Evolutionary conservation across 2,329 filamentous ascomycete species (phyloP).

Genomic region (Fusarium albidum): DNA sequence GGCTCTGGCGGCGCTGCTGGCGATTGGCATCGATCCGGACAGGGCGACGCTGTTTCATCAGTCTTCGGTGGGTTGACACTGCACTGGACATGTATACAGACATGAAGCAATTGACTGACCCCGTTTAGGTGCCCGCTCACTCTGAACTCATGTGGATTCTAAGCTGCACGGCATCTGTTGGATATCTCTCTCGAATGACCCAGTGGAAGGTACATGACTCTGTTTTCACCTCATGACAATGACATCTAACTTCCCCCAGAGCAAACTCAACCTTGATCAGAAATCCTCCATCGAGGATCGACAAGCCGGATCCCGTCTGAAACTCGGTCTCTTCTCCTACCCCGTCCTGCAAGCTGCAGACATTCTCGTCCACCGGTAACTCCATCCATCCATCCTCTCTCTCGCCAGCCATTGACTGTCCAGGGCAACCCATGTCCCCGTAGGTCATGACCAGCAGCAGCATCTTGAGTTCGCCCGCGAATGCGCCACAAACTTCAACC

Average conservation of each 20-base stretch:
- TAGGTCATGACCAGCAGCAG: constrained; percentile 94
- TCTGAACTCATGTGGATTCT: constrained; percentile 97
- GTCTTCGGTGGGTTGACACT: constrained; percentile 65
- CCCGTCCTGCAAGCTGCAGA: constrained; percentile 96
- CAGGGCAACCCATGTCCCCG: constrained; percentile 91
- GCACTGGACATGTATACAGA: not conserved
- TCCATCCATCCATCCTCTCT: not conserved
- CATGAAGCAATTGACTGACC: constrained; percentile 1
- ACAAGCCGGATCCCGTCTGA: constrained; percentile 68
- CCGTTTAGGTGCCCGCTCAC: constrained; percentile 73
- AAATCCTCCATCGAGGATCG: constrained; percentile 66
- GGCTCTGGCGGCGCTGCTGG: constrained; percentile 80
- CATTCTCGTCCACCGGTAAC: constrained; percentile 85
- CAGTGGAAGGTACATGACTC: constrained; percentile 83
- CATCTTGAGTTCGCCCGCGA: constrained; percentile 94
- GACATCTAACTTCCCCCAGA: constrained; percentile 54
- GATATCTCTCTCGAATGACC: constrained; percentile 97
- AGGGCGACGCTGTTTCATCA: constrained; percentile 84
- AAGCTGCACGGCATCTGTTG: constrained; percentile 89
- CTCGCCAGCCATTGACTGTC: too few relatives aligned
- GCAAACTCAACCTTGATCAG: constrained; percentile 73
- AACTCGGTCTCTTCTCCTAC: constrained; percentile 93
- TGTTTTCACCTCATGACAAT: not conserved
- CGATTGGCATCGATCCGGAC: constrained; percentile 83
- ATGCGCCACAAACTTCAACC: constrained; percentile 87